Percentiles rank a stretch among this genome's conserved stretches.
These are phyloP conservation scores for Carex kokanica DNA, from an alignment of 176 grass and related monocot genomes.

Conservation along the genomic window DNA sequence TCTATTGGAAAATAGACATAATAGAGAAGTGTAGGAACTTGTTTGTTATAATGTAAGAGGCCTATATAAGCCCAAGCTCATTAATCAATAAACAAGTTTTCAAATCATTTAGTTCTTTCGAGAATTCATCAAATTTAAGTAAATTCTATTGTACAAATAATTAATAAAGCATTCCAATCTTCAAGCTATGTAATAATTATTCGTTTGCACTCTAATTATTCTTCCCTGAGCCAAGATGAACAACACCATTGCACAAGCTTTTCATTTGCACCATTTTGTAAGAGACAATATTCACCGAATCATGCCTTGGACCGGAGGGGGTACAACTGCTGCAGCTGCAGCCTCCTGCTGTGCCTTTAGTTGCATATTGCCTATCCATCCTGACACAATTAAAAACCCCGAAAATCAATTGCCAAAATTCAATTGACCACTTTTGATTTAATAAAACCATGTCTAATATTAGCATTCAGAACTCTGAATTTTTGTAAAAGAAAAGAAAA, in stretches of 20 bases:
- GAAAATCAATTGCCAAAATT: not conserved
- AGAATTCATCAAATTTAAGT: not conserved
- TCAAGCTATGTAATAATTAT: not conserved
- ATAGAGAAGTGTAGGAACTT: too few relatives aligned
- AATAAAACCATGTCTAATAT: not conserved
- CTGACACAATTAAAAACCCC: not conserved
- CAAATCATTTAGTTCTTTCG: too few relatives aligned
- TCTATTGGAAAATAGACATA: too few relatives aligned
- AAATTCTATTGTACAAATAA: not conserved
- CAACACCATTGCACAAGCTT: not conserved
- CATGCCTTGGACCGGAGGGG: conserved; percentile 19
- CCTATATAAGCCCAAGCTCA: too few relatives aligned
- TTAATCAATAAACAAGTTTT: too few relatives aligned
- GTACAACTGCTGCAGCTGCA: not conserved
- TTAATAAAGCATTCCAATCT: not conserved
- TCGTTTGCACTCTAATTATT: not conserved
- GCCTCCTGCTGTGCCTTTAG: not conserved
- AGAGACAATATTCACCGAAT: not conserved
- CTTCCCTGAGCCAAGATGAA: not conserved
- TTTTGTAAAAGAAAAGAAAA: too few relatives aligned
- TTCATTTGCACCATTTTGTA: not conserved
- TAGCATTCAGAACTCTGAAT: not conserved
- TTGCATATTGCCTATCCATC: conserved; percentile 22
- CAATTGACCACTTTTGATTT: not conserved
- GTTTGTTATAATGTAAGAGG: too few relatives aligned